These are phyloP conservation scores for Penicillium fimorum DNA, from an alignment of 495 filamentous ascomycete species.

Conservation along the genomic window DNA sequence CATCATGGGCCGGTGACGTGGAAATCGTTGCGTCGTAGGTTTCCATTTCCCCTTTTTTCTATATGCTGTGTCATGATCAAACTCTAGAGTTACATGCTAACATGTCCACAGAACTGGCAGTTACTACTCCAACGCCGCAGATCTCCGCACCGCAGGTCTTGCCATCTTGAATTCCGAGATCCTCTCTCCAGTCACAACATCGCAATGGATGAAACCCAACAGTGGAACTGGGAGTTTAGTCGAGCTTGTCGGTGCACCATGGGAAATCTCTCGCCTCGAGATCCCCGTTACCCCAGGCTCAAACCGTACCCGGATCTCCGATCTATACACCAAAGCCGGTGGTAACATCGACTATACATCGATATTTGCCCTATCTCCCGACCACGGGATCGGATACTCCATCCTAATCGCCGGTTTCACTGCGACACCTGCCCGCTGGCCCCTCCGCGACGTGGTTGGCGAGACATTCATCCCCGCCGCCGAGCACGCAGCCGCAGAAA, in stretches of 20 bases:
- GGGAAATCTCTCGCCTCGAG: constrained; percentile 11
- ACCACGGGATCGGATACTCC: constrained; percentile 17
- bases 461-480: constrained; percentile 12
- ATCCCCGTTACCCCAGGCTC: constrained; percentile 17
- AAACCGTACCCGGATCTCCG: constrained; percentile 16
- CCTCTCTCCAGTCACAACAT: constrained; percentile 35
- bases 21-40: constrained; percentile 13
- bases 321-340: constrained; percentile 18
- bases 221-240: constrained; percentile 14
- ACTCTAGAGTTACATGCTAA: neutral
- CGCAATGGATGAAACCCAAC: constrained; percentile 42
- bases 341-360: constrained; percentile 15
- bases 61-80: too few relatives aligned
- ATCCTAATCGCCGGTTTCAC: constrained; percentile 10
- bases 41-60: neutral
- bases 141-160: constrained; percentile 33
- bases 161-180: constrained; percentile 47
- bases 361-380: constrained; percentile 18
- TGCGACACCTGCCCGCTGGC: constrained; percentile 9
- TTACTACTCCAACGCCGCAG: constrained; percentile 21
- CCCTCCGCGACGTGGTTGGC: constrained; percentile 6
- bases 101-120: constrained; percentile 15
- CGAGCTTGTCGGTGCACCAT: constrained; percentile 18
- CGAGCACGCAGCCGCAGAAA: constrained; percentile 2
- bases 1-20: constrained; percentile 8